Evolutionary conservation across 805 yeast species (phyloP), one percentile per base, ranked within the genome.

Genomic region (Kodamaea restingae): DNA sequence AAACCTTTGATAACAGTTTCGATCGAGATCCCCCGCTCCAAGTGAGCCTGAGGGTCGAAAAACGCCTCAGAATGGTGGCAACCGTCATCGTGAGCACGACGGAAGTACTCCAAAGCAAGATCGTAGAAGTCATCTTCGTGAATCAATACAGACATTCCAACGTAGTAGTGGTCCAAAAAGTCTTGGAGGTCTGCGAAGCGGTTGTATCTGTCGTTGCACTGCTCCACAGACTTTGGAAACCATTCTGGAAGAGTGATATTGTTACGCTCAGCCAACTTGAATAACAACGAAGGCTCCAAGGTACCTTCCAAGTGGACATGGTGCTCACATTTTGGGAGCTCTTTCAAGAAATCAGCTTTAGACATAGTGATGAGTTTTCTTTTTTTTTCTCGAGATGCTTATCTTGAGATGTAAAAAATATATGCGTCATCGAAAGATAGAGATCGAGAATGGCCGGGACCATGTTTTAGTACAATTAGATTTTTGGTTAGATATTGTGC

Each of bases 251-350:
- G 63, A 14, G 55, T 41, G 41, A 85, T 70, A 25, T 63, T 59
- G 63, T 84, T 84, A 63, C 86, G 75, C 51, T 73, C 63, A 0
- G 91, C 88, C 40, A 85, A 65, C 38, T 77, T 75, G 61, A 84
- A 82, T 42, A 85, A 65, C 26, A 84, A 70, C 35, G 76, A 76
- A n/a, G 95, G 93, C 45, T 81, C 46, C 40, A 85, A 60, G 29
- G 95, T 84, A 24, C 95, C 95, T 65, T 85, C 95, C 32, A 86
- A 58, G 61, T 86, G 95, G 44, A 85, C 76, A 56, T 86, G 95
- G 57, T 85, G 91, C 59, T 86, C 95, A 66, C 93, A 85, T 61
- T 86, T 86, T 42, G 95, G 95, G 36, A 86, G 67, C 49, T 81
- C 91, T 29, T 31, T 35, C 43, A 43, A 43, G 37, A 43, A 43